Base-by-base conservation (phyloP, 2,329 filamentous ascomycete species). In the Penicillium thymicola region DNA sequence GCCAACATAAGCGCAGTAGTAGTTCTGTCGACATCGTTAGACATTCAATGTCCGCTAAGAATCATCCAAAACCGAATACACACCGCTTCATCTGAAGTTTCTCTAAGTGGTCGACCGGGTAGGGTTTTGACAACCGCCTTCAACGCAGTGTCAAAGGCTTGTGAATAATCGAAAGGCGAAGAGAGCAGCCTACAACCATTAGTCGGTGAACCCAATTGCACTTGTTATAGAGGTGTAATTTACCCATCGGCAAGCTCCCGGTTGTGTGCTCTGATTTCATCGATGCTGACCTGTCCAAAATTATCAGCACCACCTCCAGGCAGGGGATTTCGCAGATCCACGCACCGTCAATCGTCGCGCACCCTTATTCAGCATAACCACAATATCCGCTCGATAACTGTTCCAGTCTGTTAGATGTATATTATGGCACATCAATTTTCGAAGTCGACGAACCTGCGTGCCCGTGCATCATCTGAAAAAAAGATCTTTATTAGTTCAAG, bases 1-100 rank as follows among this genome's bases (percentile, higher is more conserved):
- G 63, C 94, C 94, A 54, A 93, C 86, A 78, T 90, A 97, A n/a
- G 94, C 94, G 70, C 94, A 97, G 74, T 99, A 97, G 78, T 96
- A 99, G 66, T 65, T 67, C 72, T 75, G 28, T 51, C 18, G 8
- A n/a, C 13, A 14, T 10, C 30, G 57, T 65, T 58, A 63, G 54
- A 48, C 18, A 25, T 23, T 14, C 3, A 10, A 21, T 25, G 11
- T 21, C 38, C 36, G 21, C 10, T 36, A 37, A 10, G 2, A 23
- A 8, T 13, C 4, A 18, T n/a, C 14, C 10, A 8, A 2, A 4
- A 5, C 16, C 0, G 3, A 42, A 48, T 30, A 65, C 77, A 43
- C 67, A 90, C 82, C 41, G 87, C 85, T 72, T 97, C 92, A 30
- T 89, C 86, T 42, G 85, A 83, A 1, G 85, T 87, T 74, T 96